phyloP scores from a whole-genome alignment of 2,329 filamentous ascomycete genomes.

The Fusarium tricinctum region DNA sequence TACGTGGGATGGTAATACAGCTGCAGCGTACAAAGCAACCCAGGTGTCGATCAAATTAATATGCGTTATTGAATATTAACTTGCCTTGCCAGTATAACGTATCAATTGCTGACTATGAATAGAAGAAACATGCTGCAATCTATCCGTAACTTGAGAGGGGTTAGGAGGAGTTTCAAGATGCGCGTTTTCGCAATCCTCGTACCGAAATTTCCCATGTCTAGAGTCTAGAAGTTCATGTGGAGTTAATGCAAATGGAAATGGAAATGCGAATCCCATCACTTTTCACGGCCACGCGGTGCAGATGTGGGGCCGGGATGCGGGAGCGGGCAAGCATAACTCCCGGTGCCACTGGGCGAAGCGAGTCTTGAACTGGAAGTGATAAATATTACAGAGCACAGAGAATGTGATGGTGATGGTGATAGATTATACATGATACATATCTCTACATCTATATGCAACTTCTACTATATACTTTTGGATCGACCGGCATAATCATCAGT shows the following conservation, averaged over 20 bases:
- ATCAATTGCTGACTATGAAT: background rate
- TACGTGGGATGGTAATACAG: constrained; percentile 15
- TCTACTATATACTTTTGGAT: background rate
- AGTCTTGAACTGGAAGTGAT: constrained; percentile 1
- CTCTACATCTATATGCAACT: background rate
- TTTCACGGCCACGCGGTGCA: constrained; percentile 30
- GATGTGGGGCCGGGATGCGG: constrained; percentile 42
- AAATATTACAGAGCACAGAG: background rate
- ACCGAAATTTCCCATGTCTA: constrained; percentile 2
- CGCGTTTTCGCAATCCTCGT: constrained; percentile 36
- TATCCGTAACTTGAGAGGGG: background rate
- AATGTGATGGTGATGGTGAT: background rate
- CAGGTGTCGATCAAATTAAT: constrained; percentile 21
- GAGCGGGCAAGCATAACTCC: constrained; percentile 37
- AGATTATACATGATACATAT: background rate
- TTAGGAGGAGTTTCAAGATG: background rate
- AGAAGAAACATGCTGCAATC: too few species aligned
- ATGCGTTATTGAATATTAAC: background rate
- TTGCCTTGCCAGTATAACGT: too few species aligned
- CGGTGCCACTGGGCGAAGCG: constrained; percentile 10
- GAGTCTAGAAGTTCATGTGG: background rate
- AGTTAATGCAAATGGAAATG: background rate
- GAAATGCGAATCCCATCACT: too few species aligned
- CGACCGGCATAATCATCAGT: background rate
- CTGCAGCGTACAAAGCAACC: constrained; percentile 3